Percentiles rank a stretch among this genome's conserved stretches.
These are phyloP conservation scores for Tagetes erecta DNA, from an alignment of 129 eudicot genomes.

Conservation along the genomic window DNA sequence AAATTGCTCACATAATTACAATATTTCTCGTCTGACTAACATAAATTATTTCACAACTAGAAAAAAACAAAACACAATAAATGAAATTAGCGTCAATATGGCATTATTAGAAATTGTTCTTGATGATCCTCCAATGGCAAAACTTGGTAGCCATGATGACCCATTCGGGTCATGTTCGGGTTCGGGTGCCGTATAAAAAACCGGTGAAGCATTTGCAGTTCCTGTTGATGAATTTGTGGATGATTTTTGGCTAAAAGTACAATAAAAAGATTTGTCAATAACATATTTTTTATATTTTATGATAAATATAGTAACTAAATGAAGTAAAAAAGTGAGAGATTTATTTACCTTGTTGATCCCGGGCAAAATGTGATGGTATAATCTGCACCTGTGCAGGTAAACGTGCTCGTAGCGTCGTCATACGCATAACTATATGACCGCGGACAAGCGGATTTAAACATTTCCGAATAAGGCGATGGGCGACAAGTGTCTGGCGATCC, in stretches of 20 bases:
- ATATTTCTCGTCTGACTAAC: neutral
- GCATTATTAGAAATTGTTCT: conserved; percentile 24
- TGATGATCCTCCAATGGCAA: conserved; percentile 51
- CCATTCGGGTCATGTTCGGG: conserved; percentile 34
- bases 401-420: conserved; percentile 80
- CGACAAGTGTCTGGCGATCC: conserved; percentile 57
- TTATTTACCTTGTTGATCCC: conserved; percentile 54
- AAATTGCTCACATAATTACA: conserved; percentile 33
- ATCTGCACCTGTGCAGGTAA: conserved; percentile 73
- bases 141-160: conserved; percentile 64
- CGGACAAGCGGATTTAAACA: conserved; percentile 78
- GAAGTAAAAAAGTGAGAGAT: neutral
- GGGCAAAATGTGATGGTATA: conserved; percentile 76
- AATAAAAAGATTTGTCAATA: neutral
- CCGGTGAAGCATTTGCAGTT: conserved; percentile 25
- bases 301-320: neutral
- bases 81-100: conserved; percentile 19
- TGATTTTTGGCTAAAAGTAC: conserved; percentile 55
- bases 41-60: neutral
- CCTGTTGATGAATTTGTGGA: conserved; percentile 39
- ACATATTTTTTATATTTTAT: neutral
- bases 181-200: conserved; percentile 25
- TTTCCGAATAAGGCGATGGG: conserved; percentile 64
- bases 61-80: conserved; percentile 14
- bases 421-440: conserved; percentile 76